Base-by-base conservation (phyloP, 2,329 filamentous ascomycete genomes). In the Tolypocladium guangdongense region DNA sequence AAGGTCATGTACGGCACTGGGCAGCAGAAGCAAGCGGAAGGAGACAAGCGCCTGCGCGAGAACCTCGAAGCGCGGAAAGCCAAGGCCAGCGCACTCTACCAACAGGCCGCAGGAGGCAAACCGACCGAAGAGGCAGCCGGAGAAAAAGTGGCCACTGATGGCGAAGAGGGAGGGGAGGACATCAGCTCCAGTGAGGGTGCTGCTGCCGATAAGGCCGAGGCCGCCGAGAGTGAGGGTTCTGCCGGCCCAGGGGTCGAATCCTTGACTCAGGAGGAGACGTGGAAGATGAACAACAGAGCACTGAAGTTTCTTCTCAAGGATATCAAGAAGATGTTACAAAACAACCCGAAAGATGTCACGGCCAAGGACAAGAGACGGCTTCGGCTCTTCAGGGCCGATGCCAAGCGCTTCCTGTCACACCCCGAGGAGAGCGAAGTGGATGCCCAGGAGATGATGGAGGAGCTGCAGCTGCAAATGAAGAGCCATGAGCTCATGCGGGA, bases 1-100 rank as follows among this genome's bases (percentile, higher is more conserved):
- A 83, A 86, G 62, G 93, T 99, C 54, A 78, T 99, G 70, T 91
- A 81, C 63, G 92, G 89, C 36, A 96, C 91, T 1, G 93, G 93
- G 55, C 78, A 80, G 30, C 80, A 81, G 49, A 93, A 90, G 71
- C 70, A 77, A 7, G 30, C 58, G 22, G 54, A 65, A 60, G 57
- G 51, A 3, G 54, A 63, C 51, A 54, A 58, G 22, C 54, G 56
- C 4, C 52, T 66, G 14, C 56, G 58, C n/a, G 56, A 63, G 51
- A 66, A 59, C 24, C 60, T 66, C 10, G 60, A 63, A 11, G 57
- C 55, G 16, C 58, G 59, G 22, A 62, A 65, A 58, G 64, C 62
- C 56, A 59, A 57, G 30, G 62, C 63, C 6, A 63, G 64, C 4
- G 55, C 58, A 8, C 56, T 62, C 22, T 61, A 62, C 53, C 53